Conservation (phyloP, 768 basidiomycete genomes). For the Nidula microcarpa region DNA sequence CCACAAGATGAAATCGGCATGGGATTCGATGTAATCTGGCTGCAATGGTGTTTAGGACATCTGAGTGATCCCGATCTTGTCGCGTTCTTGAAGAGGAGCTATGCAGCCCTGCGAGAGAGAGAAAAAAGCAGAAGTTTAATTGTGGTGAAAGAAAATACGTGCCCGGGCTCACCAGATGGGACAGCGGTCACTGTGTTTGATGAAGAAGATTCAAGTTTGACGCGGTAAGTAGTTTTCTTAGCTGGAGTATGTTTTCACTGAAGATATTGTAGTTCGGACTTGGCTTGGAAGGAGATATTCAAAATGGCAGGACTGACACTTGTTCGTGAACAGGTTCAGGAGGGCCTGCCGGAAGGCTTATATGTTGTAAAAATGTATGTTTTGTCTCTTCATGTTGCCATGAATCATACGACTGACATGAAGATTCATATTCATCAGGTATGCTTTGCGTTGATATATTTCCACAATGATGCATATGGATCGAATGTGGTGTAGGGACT, state of each 20-base stretch:
- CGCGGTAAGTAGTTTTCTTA: slow-evolving; percentile 48
- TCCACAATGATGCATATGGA: no score
- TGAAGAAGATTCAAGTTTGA: slow-evolving; percentile 85
- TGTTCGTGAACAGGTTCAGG: slow-evolving; percentile 72
- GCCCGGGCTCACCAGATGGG: slow-evolving; percentile 52
- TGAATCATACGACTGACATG: slow-evolving; percentile 1
- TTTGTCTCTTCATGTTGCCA: neutral
- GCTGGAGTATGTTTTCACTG: neutral
- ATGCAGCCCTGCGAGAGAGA: slow-evolving; percentile 50
- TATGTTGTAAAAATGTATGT: slow-evolving; percentile 86
- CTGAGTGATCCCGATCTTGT: slow-evolving; percentile 75
- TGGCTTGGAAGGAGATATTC: slow-evolving; percentile 78
- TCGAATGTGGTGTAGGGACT: no score
- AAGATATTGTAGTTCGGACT: slow-evolving; percentile 61
- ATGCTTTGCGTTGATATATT: slow-evolving; percentile 43
- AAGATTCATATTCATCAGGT: slow-evolving; percentile 32
- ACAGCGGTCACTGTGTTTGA: slow-evolving; percentile 63
- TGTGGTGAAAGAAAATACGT: slow-evolving; percentile 91
- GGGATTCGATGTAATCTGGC: slow-evolving; percentile 91
- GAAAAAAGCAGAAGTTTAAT: slow-evolving; percentile 53
- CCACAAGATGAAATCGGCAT: slow-evolving; percentile 44
- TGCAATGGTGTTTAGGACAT: slow-evolving; percentile 96
- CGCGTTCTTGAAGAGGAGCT: slow-evolving; percentile 65
- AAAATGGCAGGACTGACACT: slow-evolving; percentile 67
- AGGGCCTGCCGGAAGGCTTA: slow-evolving; percentile 77